Conservation (phyloP, 148 eudicot species). For the Nepenthes mirabilis region DNA sequence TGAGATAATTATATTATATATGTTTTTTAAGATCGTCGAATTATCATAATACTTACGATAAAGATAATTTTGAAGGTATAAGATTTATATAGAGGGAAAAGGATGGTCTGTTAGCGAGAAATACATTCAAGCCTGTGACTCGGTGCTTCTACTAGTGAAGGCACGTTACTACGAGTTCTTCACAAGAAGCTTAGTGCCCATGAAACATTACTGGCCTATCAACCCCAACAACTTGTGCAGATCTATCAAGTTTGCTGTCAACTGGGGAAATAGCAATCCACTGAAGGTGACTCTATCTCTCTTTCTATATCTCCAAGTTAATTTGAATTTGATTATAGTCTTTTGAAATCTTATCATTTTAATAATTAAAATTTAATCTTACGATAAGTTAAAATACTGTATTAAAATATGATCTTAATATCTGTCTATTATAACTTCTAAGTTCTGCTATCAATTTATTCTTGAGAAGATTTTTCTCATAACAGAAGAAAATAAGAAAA, state of each 20-base stretch:
- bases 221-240: slow-evolving; percentile 16
- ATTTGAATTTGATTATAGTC: too few relatives aligned
- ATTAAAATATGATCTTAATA: too few relatives aligned
- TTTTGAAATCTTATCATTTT: too few relatives aligned
- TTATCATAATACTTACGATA: too few relatives aligned
- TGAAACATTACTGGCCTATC: slow-evolving; percentile 47
- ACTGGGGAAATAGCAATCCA: slow-evolving; percentile 34
- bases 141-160: slow-evolving; percentile 33
- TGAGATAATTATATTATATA: not conserved
- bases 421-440: too few relatives aligned
- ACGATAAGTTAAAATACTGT: too few relatives aligned
- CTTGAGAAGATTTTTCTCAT: too few relatives aligned
- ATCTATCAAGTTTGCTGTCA: slow-evolving; percentile 36
- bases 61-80: slow-evolving; percentile 20
- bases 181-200: slow-evolving; percentile 35
- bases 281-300: slow-evolving; percentile 13
- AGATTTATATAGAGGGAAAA: slow-evolving; percentile 39
- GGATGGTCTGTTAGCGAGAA: slow-evolving; percentile 53
- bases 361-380: too few relatives aligned
- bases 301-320: too few relatives aligned
- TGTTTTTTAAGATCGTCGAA: not conserved
- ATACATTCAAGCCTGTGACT: slow-evolving; percentile 46
- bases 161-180: slow-evolving; percentile 39
- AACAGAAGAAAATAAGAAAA: too few relatives aligned
- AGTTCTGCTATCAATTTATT: too few relatives aligned